Base-by-base conservation (phyloP, 805 yeast genomes). In the Wickerhamiella azymoides region DNA sequence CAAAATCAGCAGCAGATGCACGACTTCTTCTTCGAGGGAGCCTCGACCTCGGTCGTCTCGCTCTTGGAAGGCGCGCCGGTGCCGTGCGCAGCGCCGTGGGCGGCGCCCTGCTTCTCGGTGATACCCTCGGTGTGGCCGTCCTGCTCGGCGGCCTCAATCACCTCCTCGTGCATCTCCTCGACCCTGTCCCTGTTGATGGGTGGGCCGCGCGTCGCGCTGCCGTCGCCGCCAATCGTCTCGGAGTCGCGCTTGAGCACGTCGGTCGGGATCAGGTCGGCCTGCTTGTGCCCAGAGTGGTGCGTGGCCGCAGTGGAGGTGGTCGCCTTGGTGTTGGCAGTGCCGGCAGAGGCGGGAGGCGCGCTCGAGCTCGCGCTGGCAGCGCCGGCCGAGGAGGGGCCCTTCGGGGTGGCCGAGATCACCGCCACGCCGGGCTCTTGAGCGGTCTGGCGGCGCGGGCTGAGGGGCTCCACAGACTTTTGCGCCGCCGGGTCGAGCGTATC, bases 1-100 rank as follows among this genome's bases (percentile, higher is more conserved):
- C 19, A 40, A n/a, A 30, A 5, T 41, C n/a, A 41, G 39, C 44
- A 41, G 28, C 44, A 41, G 39, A 26, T 18, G 36, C 44, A 41
- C 14, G 32, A 26, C 39, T 41, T 41, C 33, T 41, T 41, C 24
- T 25, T 33, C 11, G 33, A 38, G 10, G 44, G 44, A 24, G 44
- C 21, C 11, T 24, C 39, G 5, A 32, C 32, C 10, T 32, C 39
- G 10, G 14, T 32, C 10, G 14, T 33, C 3, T 21, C 44, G 27
- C 27, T n/a, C 18, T 37, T 19, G 13, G 30, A 30, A 24, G 35
- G 44, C 18, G 28, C 30, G 14, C 39, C 39, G 19, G n/a, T n/a
- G n/a, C n/a, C n/a, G n/a, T n/a, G n/a, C n/a, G n/a, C n/a, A n/a
- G n/a, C n/a, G n/a, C n/a, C n/a, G n/a, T n/a, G n/a, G n/a, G 35